Conservation (phyloP, 2,329 filamentous ascomycete species). For the Nothopassalora personata region DNA sequence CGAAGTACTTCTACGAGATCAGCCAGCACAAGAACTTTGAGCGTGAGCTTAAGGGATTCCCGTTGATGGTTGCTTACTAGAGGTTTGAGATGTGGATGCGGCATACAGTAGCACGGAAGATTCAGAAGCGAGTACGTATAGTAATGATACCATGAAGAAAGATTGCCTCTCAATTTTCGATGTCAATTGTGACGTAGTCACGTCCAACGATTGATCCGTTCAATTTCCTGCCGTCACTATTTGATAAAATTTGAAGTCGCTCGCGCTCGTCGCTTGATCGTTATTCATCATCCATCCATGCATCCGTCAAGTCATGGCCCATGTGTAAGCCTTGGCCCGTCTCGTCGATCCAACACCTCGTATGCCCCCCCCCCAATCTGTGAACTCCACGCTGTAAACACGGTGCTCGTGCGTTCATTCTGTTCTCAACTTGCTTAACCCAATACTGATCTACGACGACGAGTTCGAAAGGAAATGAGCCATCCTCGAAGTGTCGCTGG, state of each 20-base stretch:
- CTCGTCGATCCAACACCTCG: no score
- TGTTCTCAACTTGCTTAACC: neutral
- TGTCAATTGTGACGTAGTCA: no score
- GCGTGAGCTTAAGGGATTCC: slow-evolving; percentile 67
- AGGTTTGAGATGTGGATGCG: neutral
- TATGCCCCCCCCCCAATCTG: neutral
- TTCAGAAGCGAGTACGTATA: neutral
- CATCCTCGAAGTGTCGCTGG: slow-evolving; percentile 6
- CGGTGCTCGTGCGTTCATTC: no score
- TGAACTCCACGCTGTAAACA: neutral
- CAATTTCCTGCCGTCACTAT: no score
- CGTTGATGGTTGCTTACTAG: slow-evolving; percentile 63
- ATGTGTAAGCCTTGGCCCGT: no score
- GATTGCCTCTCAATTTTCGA: no score
- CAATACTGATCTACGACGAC: slow-evolving; percentile 8
- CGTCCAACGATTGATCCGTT: no score
- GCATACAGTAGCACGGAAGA: neutral
- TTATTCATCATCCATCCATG: no score
- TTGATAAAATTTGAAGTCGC: no score
- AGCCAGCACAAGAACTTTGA: slow-evolving; percentile 69
- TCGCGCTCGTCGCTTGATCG: no score
- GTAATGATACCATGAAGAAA: neutral
- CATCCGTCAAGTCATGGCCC: neutral
- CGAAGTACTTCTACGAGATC: slow-evolving; percentile 64
- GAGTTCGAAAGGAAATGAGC: slow-evolving; percentile 12